A percentile compares a stretch with the other conserved stretches of the same genome.
These are phyloP conservation scores for Nannochloris sp. DNA, from an alignment of 139 green algal genomes.

Conservation along the genomic window DNA sequence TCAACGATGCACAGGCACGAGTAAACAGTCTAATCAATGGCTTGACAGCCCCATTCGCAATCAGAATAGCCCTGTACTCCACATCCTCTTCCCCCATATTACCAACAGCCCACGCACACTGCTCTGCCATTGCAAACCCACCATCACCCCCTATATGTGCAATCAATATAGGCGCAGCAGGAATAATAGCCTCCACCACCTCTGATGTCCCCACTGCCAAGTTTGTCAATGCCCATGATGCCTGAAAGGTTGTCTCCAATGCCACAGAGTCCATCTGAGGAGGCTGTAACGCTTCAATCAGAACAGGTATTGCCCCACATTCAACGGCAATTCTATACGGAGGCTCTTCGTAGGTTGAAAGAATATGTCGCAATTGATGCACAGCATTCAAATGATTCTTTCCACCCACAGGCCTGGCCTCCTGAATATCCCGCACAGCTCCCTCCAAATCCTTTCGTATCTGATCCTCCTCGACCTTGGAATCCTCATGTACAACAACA, in stretches of 20 bases:
- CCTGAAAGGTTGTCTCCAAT: constrained; percentile 31
- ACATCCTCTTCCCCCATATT: constrained; percentile 35
- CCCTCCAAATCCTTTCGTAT: neutral
- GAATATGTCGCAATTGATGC: constrained; percentile 16
- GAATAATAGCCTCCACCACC: constrained; percentile 28
- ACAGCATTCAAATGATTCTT: constrained; percentile 10
- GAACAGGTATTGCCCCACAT: constrained; percentile 20
- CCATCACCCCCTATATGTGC: constrained; percentile 23
- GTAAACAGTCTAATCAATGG: constrained; percentile 22
- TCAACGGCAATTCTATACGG: constrained; percentile 3
- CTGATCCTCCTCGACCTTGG: too few species aligned
- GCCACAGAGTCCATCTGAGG: constrained; percentile 5
- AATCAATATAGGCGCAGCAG: constrained; percentile 35
- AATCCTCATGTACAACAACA: neutral
- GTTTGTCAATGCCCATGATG: constrained; percentile 39
- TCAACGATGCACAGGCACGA: neutral
- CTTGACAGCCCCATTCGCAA: constrained; percentile 30
- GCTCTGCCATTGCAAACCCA: constrained; percentile 35
- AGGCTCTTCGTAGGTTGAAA: constrained; percentile 18
- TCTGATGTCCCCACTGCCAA: constrained; percentile 27
- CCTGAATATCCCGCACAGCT: constrained; percentile 2
- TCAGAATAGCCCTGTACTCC: constrained; percentile 22
- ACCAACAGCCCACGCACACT: constrained; percentile 41
- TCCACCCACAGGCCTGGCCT: constrained; percentile 14
- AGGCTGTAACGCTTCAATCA: constrained; percentile 24